These are phyloP conservation scores for Cicer cuneatum DNA, from an alignment of 306 rosid species.

Conservation along the genomic window DNA sequence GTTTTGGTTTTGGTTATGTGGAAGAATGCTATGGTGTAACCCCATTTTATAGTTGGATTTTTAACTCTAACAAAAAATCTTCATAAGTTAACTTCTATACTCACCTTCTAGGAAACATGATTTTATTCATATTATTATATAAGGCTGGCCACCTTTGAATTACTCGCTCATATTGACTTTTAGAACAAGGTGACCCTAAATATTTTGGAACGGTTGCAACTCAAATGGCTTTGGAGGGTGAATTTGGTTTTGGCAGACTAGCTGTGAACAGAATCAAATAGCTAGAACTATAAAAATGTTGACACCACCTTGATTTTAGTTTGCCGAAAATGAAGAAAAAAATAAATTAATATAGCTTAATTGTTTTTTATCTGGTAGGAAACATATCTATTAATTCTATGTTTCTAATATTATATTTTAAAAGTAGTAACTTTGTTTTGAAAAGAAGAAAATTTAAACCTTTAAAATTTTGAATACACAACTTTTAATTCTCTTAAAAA, in stretches of 20 bases:
- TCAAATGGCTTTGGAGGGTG: not conserved
- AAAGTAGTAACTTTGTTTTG: too few relatives aligned
- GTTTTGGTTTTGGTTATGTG: conserved; percentile 39
- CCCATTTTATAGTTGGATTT: conserved; percentile 44
- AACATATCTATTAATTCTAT: not conserved
- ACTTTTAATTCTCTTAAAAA: too few relatives aligned
- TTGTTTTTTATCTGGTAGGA: not conserved
- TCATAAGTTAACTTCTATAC: conserved; percentile 19
- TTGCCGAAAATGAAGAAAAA: not conserved
- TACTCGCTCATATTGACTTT: conserved; percentile 30
- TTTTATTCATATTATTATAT: not conserved
- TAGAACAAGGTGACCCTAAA: conserved; percentile 24
- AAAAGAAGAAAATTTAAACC: too few relatives aligned
- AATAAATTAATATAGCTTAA: not conserved
- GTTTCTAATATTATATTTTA: not conserved
- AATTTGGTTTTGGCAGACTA: conserved; percentile 33
- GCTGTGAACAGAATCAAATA: conserved; percentile 5
- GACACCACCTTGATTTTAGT: not conserved
- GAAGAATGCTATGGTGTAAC: not conserved
- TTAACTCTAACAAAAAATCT: not conserved
- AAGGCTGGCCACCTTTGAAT: conserved; percentile 8
- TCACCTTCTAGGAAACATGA: conserved; percentile 44
- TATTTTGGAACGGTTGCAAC: conserved; percentile 23
- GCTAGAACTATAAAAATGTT: not conserved
- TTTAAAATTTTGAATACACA: too few relatives aligned